A percentile compares a stretch with the other conserved stretches of the same genome.
Evolutionary conservation across 2,329 filamentous ascomycete species (phyloP).

Genomic region (Xylariaceae sp.): DNA sequence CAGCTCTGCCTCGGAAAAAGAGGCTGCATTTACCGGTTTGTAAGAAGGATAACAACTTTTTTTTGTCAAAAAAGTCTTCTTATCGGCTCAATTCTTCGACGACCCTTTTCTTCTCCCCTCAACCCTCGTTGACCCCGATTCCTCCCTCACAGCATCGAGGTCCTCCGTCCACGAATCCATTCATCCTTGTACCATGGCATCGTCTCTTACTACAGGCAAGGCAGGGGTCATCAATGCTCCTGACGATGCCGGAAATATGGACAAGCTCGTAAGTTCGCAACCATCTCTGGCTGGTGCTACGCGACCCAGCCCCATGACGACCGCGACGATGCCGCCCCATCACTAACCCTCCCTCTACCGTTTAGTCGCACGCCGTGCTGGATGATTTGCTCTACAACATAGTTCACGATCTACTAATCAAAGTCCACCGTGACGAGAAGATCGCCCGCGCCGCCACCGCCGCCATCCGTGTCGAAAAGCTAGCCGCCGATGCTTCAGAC

Average conservation of each 20-base stretch:
- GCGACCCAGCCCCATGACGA: conserved; percentile 11
- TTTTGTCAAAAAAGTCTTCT: background rate
- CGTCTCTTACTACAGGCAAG: conserved; percentile 30
- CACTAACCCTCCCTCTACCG: conserved; percentile 9
- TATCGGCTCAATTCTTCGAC: conserved; percentile 11
- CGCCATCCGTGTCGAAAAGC: conserved; percentile 60
- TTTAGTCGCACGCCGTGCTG: conserved; percentile 60
- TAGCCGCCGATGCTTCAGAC: conserved; percentile 54
- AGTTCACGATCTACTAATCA: conserved; percentile 68
- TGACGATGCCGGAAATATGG: conserved; percentile 50
- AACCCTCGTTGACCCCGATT: conserved; percentile 5
- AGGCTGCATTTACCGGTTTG: conserved; percentile 14
- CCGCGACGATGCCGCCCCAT: conserved; percentile 4
- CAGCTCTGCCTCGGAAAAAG: conserved; percentile 19
- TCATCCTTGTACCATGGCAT: conserved; percentile 23
- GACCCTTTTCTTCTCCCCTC: conserved; percentile 2
- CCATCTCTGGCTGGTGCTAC: conserved; percentile 15
- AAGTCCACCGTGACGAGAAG: conserved; percentile 76
- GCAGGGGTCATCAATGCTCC: conserved; percentile 54
- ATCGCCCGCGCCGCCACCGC: conserved; percentile 63
- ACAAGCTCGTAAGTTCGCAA: conserved; percentile 52
- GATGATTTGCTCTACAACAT: conserved; percentile 74
- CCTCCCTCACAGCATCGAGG: conserved; percentile 12
- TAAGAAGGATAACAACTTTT: conserved; percentile 13
- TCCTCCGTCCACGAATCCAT: conserved; percentile 8